Evolutionary conservation across 257 asterid genomes (phyloP).

Genomic region (Solanum medicagineum): DNA sequence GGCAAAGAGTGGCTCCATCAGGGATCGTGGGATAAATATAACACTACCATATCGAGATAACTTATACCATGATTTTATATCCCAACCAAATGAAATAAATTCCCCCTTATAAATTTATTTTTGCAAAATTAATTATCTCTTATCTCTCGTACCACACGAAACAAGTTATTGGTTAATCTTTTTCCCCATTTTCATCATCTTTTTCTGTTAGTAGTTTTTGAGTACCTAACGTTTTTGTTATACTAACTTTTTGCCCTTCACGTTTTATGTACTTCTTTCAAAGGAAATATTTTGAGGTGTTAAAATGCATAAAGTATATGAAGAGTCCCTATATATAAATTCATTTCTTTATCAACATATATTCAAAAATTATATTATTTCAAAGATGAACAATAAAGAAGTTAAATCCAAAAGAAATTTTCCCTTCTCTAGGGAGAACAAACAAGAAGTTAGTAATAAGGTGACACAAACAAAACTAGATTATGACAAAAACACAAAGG

Average conservation of each 20-base stretch:
- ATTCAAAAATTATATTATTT: neutral
- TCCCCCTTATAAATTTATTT: neutral
- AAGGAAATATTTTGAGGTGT: constrained; percentile 8
- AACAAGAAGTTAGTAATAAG: constrained; percentile 42
- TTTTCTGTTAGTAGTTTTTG: constrained; percentile 1
- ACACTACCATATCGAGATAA: neutral
- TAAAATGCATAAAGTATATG: constrained; percentile 19
- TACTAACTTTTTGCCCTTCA: constrained; percentile 21
- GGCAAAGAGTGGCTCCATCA: too few species aligned
- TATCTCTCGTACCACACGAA: fast-evolving
- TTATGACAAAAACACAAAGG: constrained; percentile 3
- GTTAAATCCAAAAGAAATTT: constrained; percentile 47
- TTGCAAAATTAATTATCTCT: neutral
- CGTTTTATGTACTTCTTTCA: constrained; percentile 35
- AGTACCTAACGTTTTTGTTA: constrained; percentile 7
- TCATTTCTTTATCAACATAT: neutral
- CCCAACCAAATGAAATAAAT: neutral
- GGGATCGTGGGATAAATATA: neutral
- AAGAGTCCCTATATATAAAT: neutral
- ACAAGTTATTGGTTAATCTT: neutral
- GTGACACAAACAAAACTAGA: neutral
- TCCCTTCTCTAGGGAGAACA: constrained; percentile 59
- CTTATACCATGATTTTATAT: neutral
- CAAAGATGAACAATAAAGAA: constrained; percentile 19
- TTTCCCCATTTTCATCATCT: constrained; percentile 9